Evolutionary conservation across 2,329 filamentous ascomycete species (phyloP).

Genomic region (Colletotrichum noveboracense): DNA sequence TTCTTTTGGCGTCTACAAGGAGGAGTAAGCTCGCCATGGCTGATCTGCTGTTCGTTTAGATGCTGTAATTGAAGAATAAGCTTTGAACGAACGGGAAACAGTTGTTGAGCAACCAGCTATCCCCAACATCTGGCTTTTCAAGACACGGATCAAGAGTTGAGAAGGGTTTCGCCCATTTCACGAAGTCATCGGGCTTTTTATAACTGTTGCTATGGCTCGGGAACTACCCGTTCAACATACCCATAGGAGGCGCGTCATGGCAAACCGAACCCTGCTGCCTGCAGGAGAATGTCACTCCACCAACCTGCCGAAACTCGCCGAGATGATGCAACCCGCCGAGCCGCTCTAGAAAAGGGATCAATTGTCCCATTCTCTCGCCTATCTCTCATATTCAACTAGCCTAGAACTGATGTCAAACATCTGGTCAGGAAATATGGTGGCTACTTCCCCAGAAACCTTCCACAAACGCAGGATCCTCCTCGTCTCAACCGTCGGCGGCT

Average conservation of each 20-base stretch:
- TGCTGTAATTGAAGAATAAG: accelerated
- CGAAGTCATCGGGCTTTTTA: background rate
- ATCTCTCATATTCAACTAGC: background rate
- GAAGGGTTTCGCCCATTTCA: background rate
- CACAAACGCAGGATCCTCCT: slow-evolving; percentile 30
- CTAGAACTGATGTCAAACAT: background rate
- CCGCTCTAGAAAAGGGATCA: background rate
- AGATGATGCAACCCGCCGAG: background rate
- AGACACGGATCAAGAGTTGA: background rate
- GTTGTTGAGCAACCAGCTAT: background rate
- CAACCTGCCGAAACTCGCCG: background rate
- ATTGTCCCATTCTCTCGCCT: background rate
- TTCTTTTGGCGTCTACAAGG: background rate
- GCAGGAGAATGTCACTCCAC: background rate
- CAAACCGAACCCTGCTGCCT: background rate
- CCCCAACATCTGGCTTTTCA: background rate
- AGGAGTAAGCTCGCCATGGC: background rate
- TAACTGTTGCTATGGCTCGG: background rate
- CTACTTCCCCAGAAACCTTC: background rate
- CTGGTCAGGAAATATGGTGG: background rate
- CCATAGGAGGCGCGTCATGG: background rate
- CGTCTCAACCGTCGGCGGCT: slow-evolving; percentile 39
- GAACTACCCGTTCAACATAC: background rate
- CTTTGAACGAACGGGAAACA: background rate
- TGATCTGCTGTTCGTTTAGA: accelerated